These are phyloP conservation scores for Colletotrichum navitas DNA, from an alignment of 2,329 filamentous ascomycete genomes.

Conservation along the genomic window DNA sequence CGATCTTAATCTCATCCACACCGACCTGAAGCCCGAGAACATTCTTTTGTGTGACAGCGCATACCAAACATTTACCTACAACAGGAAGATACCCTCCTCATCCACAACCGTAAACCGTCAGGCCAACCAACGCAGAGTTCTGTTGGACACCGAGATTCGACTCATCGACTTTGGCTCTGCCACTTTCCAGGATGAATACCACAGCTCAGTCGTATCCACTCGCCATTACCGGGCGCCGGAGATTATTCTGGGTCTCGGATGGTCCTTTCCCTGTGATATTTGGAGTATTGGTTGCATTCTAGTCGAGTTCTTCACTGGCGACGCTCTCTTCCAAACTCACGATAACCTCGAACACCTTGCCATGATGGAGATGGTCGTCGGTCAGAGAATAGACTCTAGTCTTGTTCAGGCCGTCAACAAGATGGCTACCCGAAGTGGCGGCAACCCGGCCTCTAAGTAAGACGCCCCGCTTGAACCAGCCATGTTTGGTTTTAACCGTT, in stretches of 20 bases:
- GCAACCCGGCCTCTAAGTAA: conserved; percentile 75
- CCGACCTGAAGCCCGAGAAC: conserved; percentile 79
- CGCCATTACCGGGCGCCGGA: conserved; percentile 78
- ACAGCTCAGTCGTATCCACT: conserved; percentile 78
- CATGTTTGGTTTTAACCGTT: background rate
- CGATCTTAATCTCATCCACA: conserved; percentile 97
- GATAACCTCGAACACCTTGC: conserved; percentile 79
- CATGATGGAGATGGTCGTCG: conserved; percentile 81
- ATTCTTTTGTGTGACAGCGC: conserved; percentile 74
- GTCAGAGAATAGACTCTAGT: conserved; percentile 67
- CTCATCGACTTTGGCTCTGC: conserved; percentile 80
- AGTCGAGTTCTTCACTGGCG: conserved; percentile 79
- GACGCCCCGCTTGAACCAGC: conserved; percentile 42
- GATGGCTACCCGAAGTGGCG: conserved; percentile 67
- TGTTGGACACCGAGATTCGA: conserved; percentile 77
- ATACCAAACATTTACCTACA: conserved; percentile 79
- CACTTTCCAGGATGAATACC: conserved; percentile 80
- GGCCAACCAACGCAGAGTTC: conserved; percentile 72
- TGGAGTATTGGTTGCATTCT: conserved; percentile 82
- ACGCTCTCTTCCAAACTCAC: conserved; percentile 79
- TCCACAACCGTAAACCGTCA: conserved; percentile 70
- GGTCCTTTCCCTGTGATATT: conserved; percentile 79
- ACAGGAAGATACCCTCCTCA: conserved; percentile 76
- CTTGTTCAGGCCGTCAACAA: conserved; percentile 70
- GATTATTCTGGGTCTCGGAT: conserved; percentile 77